A percentile compares a stretch with the other conserved stretches of the same genome.
These are phyloP conservation scores for Musa troglodytarum DNA, from an alignment of 176 grass and related monocot species.

Conservation along the genomic window DNA sequence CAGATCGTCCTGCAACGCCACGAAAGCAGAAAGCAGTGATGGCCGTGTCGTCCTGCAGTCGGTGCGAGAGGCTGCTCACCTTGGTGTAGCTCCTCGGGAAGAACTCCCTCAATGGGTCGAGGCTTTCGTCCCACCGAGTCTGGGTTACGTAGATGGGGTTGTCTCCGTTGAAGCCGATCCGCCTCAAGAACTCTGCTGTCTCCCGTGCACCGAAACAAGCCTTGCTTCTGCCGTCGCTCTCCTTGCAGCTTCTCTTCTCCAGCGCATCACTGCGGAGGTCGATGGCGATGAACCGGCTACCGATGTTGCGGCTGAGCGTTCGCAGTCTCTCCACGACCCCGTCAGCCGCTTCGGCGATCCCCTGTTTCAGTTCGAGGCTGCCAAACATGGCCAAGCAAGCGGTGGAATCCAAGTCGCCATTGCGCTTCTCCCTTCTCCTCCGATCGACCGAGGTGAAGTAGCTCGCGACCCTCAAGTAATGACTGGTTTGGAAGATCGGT, in stretches of 20 bases:
- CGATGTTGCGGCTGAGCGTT: neutral
- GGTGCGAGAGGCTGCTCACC: slow-evolving; percentile 3
- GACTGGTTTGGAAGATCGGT: slow-evolving; percentile 21
- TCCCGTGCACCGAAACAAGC: slow-evolving; percentile 16
- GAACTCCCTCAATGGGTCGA: slow-evolving; percentile 18
- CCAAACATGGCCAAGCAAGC: slow-evolving; percentile 26
- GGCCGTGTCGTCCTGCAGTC: neutral
- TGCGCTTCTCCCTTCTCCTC: slow-evolving; percentile 8
- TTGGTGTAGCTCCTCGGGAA: slow-evolving; percentile 37
- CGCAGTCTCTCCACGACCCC: slow-evolving; percentile 5
- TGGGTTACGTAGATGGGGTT: slow-evolving; percentile 22
- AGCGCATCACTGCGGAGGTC: slow-evolving; percentile 8
- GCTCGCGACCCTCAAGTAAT: slow-evolving; percentile 22
- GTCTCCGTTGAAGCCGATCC: slow-evolving; percentile 13
- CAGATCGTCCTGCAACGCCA: slow-evolving; percentile 29
- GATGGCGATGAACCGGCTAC: slow-evolving; percentile 12
- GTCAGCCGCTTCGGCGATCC: slow-evolving; percentile 15
- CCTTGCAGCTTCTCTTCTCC: neutral
- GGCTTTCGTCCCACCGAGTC: slow-evolving; percentile 26
- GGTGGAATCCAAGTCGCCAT: slow-evolving; percentile 12
- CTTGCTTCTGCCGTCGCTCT: neutral
- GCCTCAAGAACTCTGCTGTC: slow-evolving; percentile 11
- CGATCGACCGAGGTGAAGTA: slow-evolving; percentile 13
- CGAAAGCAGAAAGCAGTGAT: neutral
- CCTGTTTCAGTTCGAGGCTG: slow-evolving; percentile 13